Evolutionary conservation across 1,284 basidiomycete species (phyloP), one percentile per base, ranked within the genome.

Genomic region (Coniophora puteana): DNA sequence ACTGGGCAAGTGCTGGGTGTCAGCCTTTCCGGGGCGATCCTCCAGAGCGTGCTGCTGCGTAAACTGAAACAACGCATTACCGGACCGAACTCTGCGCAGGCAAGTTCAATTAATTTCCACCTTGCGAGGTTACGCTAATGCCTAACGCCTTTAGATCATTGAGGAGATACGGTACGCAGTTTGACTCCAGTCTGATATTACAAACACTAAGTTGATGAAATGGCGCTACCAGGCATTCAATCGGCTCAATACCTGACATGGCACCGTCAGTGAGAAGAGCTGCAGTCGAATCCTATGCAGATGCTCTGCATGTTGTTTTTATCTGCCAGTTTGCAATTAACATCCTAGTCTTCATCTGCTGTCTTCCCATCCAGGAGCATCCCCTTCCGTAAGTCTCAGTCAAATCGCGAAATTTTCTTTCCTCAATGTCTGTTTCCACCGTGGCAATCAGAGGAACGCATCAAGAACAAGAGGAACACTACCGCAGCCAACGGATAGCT

Each of bases 1-100:
- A 89, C 89, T 10, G 92, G 92, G 12, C 92, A 94, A 67, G 92
- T 93, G 16, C 74, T 94, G 33, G 91, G 91, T 36, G 92, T 94
- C 39, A 85, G 87, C 52, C 66, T 93, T 33, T 84, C 86, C 47
- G 89, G 89, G 23, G 85, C 89, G 2, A 63, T 93, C 30, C 68
- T 90, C 18, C 92, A 94, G 64, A 77, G 78, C 4, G 72, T 92
- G 23, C 71, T 94, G 32, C 66, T 83, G 17, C 63, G 69, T 36
- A 79, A 86, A 56, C 66, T 94, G 44, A 76, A 76, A 40, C 66
- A 74, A 48, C 74, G 81, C 41, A 92, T 94, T 53, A 74, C 72
- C n/a, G 89, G 86, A 21, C 79, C 85, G 36, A 72, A 71, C 49
- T 77, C 90, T 41, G 68, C 69, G 55, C 69, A 89, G 69, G 89